These are phyloP conservation scores for Hamigera avellanea DNA, from an alignment of 495 filamentous ascomycete genomes.

Conservation along the genomic window DNA sequence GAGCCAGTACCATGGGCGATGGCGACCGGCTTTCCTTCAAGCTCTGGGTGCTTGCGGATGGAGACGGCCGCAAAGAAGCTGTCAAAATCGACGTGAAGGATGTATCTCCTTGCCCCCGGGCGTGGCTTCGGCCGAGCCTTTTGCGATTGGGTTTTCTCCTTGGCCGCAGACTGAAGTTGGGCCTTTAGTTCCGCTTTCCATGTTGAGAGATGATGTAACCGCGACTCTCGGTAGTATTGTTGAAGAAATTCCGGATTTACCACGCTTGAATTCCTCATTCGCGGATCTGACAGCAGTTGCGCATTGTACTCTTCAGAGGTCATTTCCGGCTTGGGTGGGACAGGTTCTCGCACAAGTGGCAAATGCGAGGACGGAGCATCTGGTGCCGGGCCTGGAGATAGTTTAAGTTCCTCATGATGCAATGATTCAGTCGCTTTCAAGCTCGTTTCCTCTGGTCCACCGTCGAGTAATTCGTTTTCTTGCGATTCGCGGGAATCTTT, in stretches of 20 bases:
- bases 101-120: constrained; percentile 60
- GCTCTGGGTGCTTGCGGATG: constrained; percentile 63
- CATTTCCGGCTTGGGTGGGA: constrained; percentile 31
- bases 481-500: not conserved
- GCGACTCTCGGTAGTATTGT: constrained; percentile 87
- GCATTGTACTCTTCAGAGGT: constrained; percentile 91
- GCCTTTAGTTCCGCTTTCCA: constrained; percentile 94
- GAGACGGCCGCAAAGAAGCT: constrained; percentile 96
- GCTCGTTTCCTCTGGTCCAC: not conserved
- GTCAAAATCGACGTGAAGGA: constrained; percentile 95
- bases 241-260: constrained; percentile 86
- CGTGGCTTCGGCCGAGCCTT: constrained; percentile 32
- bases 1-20: constrained; percentile 78
- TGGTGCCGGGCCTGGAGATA: not conserved
- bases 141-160: constrained; percentile 51
- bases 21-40: constrained; percentile 69
- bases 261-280: constrained; percentile 71
- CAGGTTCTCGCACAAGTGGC: constrained; percentile 3
- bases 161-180: constrained; percentile 65
- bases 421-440: not conserved
- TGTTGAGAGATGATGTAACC: constrained; percentile 85
- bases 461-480: not conserved
- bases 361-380: not conserved
- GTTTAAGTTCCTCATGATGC: not conserved
- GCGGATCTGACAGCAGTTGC: constrained; percentile 65